Evolutionary conservation across 2,329 filamentous ascomycete species (phyloP).

Genomic region (Falciphora oryzae): DNA sequence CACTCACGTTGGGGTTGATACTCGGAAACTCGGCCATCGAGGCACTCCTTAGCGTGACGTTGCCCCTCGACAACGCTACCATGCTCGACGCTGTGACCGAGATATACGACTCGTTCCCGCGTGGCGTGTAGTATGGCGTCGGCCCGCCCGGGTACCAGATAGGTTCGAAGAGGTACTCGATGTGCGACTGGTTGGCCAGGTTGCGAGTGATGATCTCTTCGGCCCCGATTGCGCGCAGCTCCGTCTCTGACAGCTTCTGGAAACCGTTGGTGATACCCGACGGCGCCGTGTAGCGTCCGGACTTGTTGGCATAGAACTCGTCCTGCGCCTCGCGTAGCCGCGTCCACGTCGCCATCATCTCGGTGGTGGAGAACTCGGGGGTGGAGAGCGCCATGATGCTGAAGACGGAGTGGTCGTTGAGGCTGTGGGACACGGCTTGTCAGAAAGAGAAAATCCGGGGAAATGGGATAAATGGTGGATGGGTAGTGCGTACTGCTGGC

Average conservation of each 20-base stretch:
- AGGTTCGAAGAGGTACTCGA: conserved; percentile 23
- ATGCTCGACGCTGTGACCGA: conserved; percentile 20
- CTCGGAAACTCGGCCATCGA: conserved; percentile 19
- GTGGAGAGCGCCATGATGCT: conserved; percentile 22
- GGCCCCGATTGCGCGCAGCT: conserved; percentile 7
- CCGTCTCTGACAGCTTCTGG: conserved; percentile 10
- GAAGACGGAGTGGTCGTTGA: conserved; percentile 24
- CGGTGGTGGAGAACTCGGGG: conserved; percentile 20
- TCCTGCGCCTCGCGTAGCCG: conserved; percentile 17
- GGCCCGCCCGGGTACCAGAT: conserved; percentile 23
- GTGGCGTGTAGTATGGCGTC: conserved; percentile 21
- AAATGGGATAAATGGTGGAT: rapidly evolving
- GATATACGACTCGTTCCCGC: conserved; percentile 21
- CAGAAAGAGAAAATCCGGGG: neutral
- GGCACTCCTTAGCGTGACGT: conserved; percentile 16
- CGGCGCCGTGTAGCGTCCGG: conserved; percentile 7
- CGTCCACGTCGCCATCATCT: conserved; percentile 17
- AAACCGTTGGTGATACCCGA: conserved; percentile 10
- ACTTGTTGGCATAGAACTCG: conserved; percentile 14
- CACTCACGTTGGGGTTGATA: conserved; percentile 20
- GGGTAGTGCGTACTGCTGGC: conserved; percentile 27
- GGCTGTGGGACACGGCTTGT: conserved; percentile 11
- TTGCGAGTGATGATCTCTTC: conserved; percentile 17
- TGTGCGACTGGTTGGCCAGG: conserved; percentile 21
- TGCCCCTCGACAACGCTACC: conserved; percentile 20